phyloP scores from a whole-genome alignment of 2,329 filamentous ascomycete genomes.

The Mycosphaerella sp. region DNA sequence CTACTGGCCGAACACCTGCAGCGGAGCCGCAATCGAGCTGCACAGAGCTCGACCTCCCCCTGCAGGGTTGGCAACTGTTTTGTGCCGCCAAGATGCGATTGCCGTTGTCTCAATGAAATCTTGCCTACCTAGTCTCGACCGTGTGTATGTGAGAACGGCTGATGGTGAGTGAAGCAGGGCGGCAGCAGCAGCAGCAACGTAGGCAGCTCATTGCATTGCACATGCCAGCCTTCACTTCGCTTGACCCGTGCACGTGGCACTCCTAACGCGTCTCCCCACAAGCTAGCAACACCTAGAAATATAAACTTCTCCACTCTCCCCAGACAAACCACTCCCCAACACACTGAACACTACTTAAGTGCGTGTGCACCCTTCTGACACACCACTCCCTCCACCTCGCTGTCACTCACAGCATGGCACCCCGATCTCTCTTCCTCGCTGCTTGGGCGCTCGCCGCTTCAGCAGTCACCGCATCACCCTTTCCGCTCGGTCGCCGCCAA shows the following conservation, averaged over 20 bases:
- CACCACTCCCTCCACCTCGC: neutral
- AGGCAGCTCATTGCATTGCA: constrained; percentile 2
- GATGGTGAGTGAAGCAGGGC: constrained; percentile 2
- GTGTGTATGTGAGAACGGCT: neutral
- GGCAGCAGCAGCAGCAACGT: too few species aligned
- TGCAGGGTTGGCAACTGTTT: constrained; percentile 1
- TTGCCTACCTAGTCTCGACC: too few species aligned
- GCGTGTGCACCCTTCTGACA: neutral
- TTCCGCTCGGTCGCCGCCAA: constrained; percentile 20
- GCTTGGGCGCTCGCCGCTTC: constrained; percentile 16
- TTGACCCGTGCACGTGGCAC: constrained; percentile 1
- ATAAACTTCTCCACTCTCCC: constrained; percentile 13
- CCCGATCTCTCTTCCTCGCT: constrained; percentile 13
- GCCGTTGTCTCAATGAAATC: neutral
- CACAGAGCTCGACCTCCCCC: constrained; percentile 6
- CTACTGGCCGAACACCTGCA: constrained; percentile 3
- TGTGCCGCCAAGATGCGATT: constrained; percentile 6
- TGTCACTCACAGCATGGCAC: constrained; percentile 14
- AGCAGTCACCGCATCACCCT: constrained; percentile 18
- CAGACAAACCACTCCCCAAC: neutral
- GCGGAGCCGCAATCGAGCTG: constrained; percentile 8
- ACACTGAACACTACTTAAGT: constrained; percentile 1
- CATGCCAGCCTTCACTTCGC: constrained; percentile 2
- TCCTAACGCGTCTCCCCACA: neutral
- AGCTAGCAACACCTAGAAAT: neutral